Base-by-base conservation (phyloP, 2,329 filamentous ascomycete species). In the Sporothrix brasiliensis region DNA sequence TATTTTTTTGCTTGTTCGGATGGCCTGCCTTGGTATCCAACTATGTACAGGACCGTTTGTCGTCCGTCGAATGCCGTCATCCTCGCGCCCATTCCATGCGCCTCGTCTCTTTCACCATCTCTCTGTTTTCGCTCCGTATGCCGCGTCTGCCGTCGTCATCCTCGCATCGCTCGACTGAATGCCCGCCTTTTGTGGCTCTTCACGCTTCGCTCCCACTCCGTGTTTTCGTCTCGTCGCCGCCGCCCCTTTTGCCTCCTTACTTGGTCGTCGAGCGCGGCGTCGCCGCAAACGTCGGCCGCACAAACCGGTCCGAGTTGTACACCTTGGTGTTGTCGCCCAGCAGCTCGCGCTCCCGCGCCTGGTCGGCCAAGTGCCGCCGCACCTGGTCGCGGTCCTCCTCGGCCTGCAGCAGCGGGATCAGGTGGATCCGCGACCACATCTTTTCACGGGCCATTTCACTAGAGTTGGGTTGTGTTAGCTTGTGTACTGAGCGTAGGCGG, bases 301-400 rank as follows among this genome's bases (percentile, higher is more conserved):
- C 89, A 78, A 92, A 97, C 92, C 92, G 87, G 79, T 97, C 93
- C 75, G 87, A 89, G 83, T 98, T 88, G 84, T 75, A 99, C 66
- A 96, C 86, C 83, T 91, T 92, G 68, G 87, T 88, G 81, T 94
- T 91, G 74, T 90, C 89, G 70, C 95, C 95, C 76, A 98, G 79
- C 74, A 99, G 83, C 82, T 93, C 91, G 87, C 94, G 93, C 87
- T 98, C 95, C 75, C 95, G 88, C 75, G 89, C 90, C 86, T 93
- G 89, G 81, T 97, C 92, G 71, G 95, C 95, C 75, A 91, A 87
- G 81, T 94, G 88, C 78, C 94, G 87, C 75, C 95, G 88, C 74
- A 97, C 94, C 80, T 94, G 91, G 82, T 99, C 95, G 73, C 95
- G 91, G 84, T 99, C 95, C 81, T 97, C 93, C 80, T 99, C 95